Conservation (phyloP, 257 asterid species). For the Sherardia arvensis region DNA sequence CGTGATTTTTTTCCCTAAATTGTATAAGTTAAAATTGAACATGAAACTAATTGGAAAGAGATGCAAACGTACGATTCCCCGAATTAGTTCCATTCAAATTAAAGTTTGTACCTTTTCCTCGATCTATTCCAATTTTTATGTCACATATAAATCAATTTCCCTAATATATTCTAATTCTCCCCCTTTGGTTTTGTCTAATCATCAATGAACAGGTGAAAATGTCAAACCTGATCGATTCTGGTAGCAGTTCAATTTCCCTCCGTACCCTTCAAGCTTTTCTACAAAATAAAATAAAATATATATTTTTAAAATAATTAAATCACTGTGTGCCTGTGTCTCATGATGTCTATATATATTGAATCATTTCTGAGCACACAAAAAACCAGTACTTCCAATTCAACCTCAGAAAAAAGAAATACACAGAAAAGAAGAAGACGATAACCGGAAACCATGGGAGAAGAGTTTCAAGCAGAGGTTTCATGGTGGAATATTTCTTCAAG, state of each 20-base stretch:
- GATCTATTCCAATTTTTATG: not conserved
- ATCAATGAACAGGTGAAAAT: slow-evolving; percentile 7
- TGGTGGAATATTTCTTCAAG: slow-evolving; percentile 51
- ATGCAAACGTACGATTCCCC: not conserved
- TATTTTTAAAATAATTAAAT: no score
- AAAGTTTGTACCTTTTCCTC: slow-evolving; percentile 6
- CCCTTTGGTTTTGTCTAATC: slow-evolving; percentile 21
- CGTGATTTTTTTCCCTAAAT: no score
- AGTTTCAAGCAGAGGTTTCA: slow-evolving; percentile 44
- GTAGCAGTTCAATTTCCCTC: slow-evolving; percentile 19
- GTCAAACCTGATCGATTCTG: slow-evolving; percentile 42
- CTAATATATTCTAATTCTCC: not conserved
- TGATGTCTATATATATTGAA: slow-evolving; percentile 10
- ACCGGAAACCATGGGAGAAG: slow-evolving; percentile 40
- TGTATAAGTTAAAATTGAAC: no score
- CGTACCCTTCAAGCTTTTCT: slow-evolving; percentile 16
- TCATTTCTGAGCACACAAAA: slow-evolving; percentile 6
- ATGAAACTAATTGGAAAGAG: not conserved
- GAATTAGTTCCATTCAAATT: slow-evolving; percentile 11
- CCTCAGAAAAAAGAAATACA: not conserved
- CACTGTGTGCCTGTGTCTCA: slow-evolving; percentile 1
- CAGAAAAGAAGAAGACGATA: not conserved
- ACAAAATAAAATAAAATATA: no score
- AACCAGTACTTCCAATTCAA: slow-evolving; percentile 21
- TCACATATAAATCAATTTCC: slow-evolving; percentile 8